These are phyloP conservation scores for Poronia punctata DNA, from an alignment of 495 filamentous ascomycete genomes.

Conservation along the genomic window DNA sequence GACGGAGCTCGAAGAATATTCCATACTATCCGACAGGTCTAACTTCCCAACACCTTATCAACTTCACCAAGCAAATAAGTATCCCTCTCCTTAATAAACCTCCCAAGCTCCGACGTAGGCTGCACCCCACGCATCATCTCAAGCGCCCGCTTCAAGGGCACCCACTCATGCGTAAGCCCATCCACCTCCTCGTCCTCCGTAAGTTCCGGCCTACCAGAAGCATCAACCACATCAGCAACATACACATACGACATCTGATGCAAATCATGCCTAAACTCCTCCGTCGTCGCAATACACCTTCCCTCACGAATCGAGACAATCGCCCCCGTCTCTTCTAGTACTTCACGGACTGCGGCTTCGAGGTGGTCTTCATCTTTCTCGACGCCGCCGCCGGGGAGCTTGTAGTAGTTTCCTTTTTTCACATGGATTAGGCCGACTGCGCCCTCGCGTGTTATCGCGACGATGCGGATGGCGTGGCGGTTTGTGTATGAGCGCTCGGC, in stretches of 20 bases:
- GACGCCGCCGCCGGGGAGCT: conserved; percentile 23
- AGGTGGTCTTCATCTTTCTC: conserved; percentile 17
- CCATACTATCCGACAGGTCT: no score
- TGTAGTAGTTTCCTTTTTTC: conserved; percentile 19
- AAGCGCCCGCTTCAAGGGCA: conserved; percentile 12
- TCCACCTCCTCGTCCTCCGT: conserved; percentile 19
- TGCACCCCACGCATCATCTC: conserved; percentile 11
- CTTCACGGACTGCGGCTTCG: conserved; percentile 12
- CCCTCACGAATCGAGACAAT: conserved; percentile 8
- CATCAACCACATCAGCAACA: conserved; percentile 13
- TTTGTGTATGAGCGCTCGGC: conserved; percentile 9
- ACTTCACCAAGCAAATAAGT: conserved; percentile 9
- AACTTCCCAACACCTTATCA: neutral
- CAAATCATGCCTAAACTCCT: conserved; percentile 20
- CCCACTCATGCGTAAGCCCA: conserved; percentile 16
- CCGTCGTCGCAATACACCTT: conserved; percentile 13
- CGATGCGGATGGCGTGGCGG: conserved; percentile 13
- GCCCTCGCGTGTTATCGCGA: conserved; percentile 10
- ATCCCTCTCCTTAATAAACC: conserved; percentile 21
- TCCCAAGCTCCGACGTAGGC: conserved; percentile 20
- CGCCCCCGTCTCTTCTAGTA: conserved; percentile 22
- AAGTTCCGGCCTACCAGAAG: conserved; percentile 11
- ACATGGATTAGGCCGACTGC: conserved; percentile 18
- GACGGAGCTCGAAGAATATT: no score
- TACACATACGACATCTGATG: conserved; percentile 21